Percentiles rank a stretch among this genome's conserved stretches.
phyloP scores from a whole-genome alignment of 2,329 filamentous ascomycete species.

The Penicillium brasilianum region DNA sequence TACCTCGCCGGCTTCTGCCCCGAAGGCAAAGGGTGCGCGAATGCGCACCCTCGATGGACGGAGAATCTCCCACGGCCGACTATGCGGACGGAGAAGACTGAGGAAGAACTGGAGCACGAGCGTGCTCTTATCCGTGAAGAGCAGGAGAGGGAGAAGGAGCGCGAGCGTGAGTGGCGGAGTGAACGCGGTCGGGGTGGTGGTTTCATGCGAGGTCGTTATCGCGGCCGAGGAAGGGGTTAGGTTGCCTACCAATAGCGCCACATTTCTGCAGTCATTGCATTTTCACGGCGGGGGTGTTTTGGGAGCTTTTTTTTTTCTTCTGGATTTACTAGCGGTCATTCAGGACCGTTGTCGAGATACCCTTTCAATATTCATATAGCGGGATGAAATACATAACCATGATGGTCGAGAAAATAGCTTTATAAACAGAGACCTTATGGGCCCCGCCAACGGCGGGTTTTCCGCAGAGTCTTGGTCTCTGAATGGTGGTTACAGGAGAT shows the following conservation, averaged over 20 bases:
- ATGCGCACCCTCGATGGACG: conserved; percentile 80
- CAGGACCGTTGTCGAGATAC: conserved; percentile 6
- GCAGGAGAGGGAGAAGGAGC: conserved; percentile 61
- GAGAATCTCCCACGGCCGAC: conserved; percentile 67
- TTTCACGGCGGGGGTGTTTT: conserved; percentile 14
- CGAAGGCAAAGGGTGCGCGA: conserved; percentile 74
- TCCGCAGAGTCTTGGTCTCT: not conserved
- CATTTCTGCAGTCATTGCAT: conserved; percentile 13
- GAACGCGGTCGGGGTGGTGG: conserved; percentile 57
- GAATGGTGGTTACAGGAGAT: no score
- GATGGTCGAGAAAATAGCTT: not conserved
- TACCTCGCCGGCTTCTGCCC: conserved; percentile 96
- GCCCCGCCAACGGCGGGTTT: not conserved
- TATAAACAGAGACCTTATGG: not conserved
- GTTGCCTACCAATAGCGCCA: not conserved
- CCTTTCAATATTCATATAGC: not conserved
- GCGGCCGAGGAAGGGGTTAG: conserved; percentile 54
- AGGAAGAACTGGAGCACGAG: conserved; percentile 69
- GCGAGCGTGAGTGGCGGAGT: conserved; percentile 58
- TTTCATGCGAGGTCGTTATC: conserved; percentile 49
- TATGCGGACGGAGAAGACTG: conserved; percentile 71
- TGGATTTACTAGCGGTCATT: conserved; percentile 1
- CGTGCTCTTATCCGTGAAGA: conserved; percentile 62
- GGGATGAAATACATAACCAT: not conserved
- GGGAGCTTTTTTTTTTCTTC: not conserved